Evolutionary conservation across 805 yeast species (phyloP), one percentile per base, ranked within the genome.

Genomic region (Sugiyamaella americana): DNA sequence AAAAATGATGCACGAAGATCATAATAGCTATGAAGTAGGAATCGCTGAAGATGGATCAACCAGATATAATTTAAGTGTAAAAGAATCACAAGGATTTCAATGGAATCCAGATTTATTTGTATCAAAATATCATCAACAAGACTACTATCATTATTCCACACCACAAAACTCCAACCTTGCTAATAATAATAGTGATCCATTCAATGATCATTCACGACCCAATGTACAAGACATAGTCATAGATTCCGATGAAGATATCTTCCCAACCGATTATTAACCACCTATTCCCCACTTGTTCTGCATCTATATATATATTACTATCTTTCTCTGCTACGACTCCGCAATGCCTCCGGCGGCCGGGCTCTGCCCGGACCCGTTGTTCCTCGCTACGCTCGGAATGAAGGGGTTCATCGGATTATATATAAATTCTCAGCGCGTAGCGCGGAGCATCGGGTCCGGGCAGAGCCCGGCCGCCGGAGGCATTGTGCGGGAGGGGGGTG

Each of bases 91-190:
- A 46, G 63, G 63, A 17, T 59, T 59, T 35, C 51, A 45, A 43
- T 59, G 63, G 63, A 59, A 59, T 52, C 61, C 56, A 42, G 61
- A 59, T 40, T 42, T 59, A 36, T 59, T 59, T 36, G 58, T 52
- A 10, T 51, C 60, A 11, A 32, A 51, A 11, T 55, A 47, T 40
- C 55, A 53, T 40, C 56, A 49, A 50, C 48, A 36, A 40, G 19
- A 35, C 10, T 35, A 5, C 20, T 35, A 35, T 11, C 32, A 13
- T 13, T 17, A 35, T 22, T 18, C 21, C 19, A 26, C 32, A 8
- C 13, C 32, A 13, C 11, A 8, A 8, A 13, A 13, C 32, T 26
- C 32, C 11, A n/a, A 52, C 35, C 51, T 50, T 26, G 30, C 41
- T 34, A n/a, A n/a, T n/a, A 51, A 41, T 10, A 51, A 45, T 10